Evolutionary conservation across 768 basidiomycete species (phyloP).

Genomic region (Suillus plorans): DNA sequence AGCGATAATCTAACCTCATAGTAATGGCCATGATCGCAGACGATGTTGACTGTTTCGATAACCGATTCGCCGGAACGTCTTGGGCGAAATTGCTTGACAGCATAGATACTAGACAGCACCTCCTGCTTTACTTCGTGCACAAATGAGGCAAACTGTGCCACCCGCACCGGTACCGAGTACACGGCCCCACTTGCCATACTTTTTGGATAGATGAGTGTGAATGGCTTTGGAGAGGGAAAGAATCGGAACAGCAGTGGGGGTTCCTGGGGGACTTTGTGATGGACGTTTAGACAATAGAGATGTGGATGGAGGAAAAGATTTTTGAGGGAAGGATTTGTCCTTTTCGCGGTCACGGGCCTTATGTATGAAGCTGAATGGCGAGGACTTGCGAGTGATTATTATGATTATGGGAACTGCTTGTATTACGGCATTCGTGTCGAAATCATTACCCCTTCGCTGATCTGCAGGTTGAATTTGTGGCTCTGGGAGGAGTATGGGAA

Average conservation of each 20-base stretch:
- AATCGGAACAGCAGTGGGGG: conserved; percentile 35
- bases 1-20: too few relatives aligned
- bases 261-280: conserved; percentile 26
- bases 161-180: conserved; percentile 95
- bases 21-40: conserved; percentile 95
- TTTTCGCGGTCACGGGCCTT: conserved; percentile 32
- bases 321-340: conserved; percentile 12
- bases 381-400: conserved; percentile 23
- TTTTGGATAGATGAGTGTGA: conserved; percentile 92
- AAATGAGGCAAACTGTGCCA: conserved; percentile 97
- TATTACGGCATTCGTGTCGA: conserved; percentile 34
- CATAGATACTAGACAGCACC: conserved; percentile 66
- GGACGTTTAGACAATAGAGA: conserved; percentile 21
- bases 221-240: conserved; percentile 77
- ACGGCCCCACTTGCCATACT: conserved; percentile 98
- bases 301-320: conserved; percentile 29
- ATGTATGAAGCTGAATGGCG: conserved; percentile 33
- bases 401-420: conserved; percentile 24
- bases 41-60: conserved; percentile 97
- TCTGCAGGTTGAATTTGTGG: conserved; percentile 34
- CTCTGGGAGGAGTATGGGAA: conserved; percentile 29
- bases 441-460: conserved; percentile 34
- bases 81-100: conserved; percentile 96
- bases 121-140: conserved; percentile 77
- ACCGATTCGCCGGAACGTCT: conserved; percentile 86